Evolutionary conservation across 2,329 filamentous ascomycete species (phyloP).

Genomic region (Scleromitrula shiraiana): DNA sequence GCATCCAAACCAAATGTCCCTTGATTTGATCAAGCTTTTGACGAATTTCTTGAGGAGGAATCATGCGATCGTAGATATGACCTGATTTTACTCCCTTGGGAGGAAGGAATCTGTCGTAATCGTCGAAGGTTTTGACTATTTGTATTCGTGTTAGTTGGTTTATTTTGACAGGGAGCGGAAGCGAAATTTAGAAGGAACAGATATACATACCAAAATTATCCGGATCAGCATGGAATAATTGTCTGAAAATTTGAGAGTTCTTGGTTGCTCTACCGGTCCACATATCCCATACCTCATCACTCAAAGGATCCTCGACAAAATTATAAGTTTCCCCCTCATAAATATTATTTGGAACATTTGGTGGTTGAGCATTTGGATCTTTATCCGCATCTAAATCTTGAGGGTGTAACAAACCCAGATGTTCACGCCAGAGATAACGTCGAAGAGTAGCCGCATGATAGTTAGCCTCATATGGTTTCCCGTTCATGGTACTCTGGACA

Average conservation of each 20-base stretch:
- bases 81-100: slow-evolving; percentile 67
- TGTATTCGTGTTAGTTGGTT: neutral
- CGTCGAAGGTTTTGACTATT: slow-evolving; percentile 74
- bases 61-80: slow-evolving; percentile 76
- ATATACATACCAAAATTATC: slow-evolving; percentile 63
- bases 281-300: slow-evolving; percentile 55
- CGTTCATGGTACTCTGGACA: slow-evolving; percentile 69
- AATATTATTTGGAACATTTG: slow-evolving; percentile 59
- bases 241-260: slow-evolving; percentile 70
- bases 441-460: slow-evolving; percentile 75
- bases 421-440: slow-evolving; percentile 81
- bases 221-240: slow-evolving; percentile 80
- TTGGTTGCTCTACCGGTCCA: slow-evolving; percentile 62
- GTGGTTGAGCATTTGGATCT: slow-evolving; percentile 68
- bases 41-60: slow-evolving; percentile 64
- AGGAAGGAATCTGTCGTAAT: slow-evolving; percentile 75
- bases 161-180: neutral
- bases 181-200: slow-evolving; percentile 4
- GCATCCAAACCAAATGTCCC: slow-evolving; percentile 93
- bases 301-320: slow-evolving; percentile 64
- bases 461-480: slow-evolving; percentile 67
- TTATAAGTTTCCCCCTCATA: slow-evolving; percentile 54
- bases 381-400: slow-evolving; percentile 60
- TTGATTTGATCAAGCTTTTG: slow-evolving; percentile 69
- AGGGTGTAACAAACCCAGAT: slow-evolving; percentile 70